Evolutionary conservation across 495 filamentous ascomycete genomes (phyloP), one percentile per base, ranked within the genome.

Genomic region (Glonium stellatum): DNA sequence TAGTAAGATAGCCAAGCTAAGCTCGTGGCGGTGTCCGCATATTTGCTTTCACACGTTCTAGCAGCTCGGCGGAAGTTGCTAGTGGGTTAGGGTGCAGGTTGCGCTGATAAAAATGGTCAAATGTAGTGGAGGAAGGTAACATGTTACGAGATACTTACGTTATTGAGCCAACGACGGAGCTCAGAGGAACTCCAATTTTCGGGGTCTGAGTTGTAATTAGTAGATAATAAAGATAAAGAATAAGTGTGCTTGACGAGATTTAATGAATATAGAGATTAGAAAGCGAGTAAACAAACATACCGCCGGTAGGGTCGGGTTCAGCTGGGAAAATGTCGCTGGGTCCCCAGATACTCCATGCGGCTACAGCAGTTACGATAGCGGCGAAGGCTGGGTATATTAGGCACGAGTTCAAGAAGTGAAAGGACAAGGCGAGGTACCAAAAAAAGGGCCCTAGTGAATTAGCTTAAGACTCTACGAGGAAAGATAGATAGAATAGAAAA

Each of bases 321-420:
- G 76, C 65, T 0, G 90, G 89, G 62, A 96, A 91, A 63, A 95
- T 79, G 59, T 90, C 88, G 25, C 82, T 79, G 11, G 25, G 27
- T 54, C 88, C 87, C 86, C 87, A 89, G 60, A 96, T 95, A 1
- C 85, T 80, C 84, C 86, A 96, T 18, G 80, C 87, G 5, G 91
- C 86, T 6, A 87, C 91, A 2, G 87, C 90, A 2, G 89, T 87
- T 44, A 96, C 84, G 62, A 95, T 82, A 22, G 88, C 89, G 15
- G 87, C 81, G 71, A 96, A 96, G 48, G 81, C 85, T 85, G 65
- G 49, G 11, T 21, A 15, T 21, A 18, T 55, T 13, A 55, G 53
- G 31, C 11, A 37, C 36, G 15, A 15, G 21, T 25, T 23, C 31
- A 15, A 15, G 19, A 18, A 19, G 3, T 3, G n/a, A 23, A 31